Evolutionary conservation across 495 filamentous ascomycete genomes (phyloP).

Genomic region (Penicillium daleae): DNA sequence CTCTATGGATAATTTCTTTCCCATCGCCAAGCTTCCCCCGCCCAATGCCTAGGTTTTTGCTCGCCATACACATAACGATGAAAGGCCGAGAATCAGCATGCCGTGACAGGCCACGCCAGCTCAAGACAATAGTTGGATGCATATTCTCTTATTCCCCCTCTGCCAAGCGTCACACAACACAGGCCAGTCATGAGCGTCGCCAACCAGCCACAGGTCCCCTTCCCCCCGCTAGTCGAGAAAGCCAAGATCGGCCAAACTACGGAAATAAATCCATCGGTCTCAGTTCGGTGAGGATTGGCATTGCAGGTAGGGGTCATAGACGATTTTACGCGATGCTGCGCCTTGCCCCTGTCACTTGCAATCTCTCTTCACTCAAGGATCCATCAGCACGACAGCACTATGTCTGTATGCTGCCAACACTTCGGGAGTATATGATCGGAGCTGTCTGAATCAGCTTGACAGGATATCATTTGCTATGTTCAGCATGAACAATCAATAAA

Average conservation of each 20-base stretch:
- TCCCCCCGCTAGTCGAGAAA: not conserved
- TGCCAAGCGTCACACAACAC: not conserved
- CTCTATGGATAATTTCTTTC: not conserved
- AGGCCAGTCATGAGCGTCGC: not conserved
- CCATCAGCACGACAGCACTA: not conserved
- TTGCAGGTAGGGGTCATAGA: not conserved
- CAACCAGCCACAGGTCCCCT: not conserved
- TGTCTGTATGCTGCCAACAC: not conserved
- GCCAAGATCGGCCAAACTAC: slow-evolving; percentile 10
- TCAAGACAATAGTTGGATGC: not conserved
- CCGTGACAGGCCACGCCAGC: not conserved
- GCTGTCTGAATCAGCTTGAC: not conserved
- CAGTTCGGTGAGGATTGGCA: slow-evolving; percentile 14
- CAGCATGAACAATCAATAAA: not conserved
- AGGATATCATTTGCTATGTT: slow-evolving; percentile 4
- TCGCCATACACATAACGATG: not conserved
- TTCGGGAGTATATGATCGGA: not conserved
- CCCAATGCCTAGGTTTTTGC: not conserved
- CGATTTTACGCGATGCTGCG: not conserved
- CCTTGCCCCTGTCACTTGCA: not conserved
- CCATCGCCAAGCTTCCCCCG: slow-evolving; percentile 17
- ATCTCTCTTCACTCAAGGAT: not conserved
- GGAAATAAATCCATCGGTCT: not conserved
- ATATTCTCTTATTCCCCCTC: slow-evolving; percentile 5
- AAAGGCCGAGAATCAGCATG: not conserved